A percentile compares a stretch with the other conserved stretches of the same genome.
Evolutionary conservation across 495 filamentous ascomycete genomes (phyloP).

Genomic region (Penicillium pulvis): DNA sequence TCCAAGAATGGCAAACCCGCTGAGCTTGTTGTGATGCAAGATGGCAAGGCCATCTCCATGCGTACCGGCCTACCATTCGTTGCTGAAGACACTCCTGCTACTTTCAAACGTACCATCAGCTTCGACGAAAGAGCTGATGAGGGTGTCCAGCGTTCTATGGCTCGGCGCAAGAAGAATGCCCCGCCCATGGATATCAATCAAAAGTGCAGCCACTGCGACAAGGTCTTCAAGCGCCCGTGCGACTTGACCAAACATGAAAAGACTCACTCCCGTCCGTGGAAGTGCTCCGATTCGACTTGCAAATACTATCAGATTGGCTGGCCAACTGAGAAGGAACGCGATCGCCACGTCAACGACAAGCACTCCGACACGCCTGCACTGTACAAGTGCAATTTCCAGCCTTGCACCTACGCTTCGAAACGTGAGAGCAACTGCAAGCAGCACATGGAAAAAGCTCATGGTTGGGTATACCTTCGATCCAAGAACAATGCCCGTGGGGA

Average conservation of each 20-base stretch:
- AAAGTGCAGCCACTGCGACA: constrained; percentile 78
- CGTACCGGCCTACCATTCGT: constrained; percentile 58
- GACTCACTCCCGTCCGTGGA: constrained; percentile 94
- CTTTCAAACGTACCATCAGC: constrained; percentile 64
- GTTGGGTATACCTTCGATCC: constrained; percentile 84
- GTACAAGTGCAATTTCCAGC: constrained; percentile 79
- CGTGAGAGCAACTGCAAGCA: constrained; percentile 98
- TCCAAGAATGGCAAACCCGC: constrained; percentile 73
- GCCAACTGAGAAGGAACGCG: constrained; percentile 96
- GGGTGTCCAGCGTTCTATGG: constrained; percentile 82
- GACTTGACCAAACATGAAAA: constrained; percentile 96
- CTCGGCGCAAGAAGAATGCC: constrained; percentile 79
- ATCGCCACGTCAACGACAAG: constrained; percentile 93
- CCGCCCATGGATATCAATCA: constrained; percentile 71
- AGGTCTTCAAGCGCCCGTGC: constrained; percentile 90
- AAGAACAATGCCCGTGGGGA: constrained; percentile 81
- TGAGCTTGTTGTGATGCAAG: constrained; percentile 76
- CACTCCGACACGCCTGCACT: constrained; percentile 76
- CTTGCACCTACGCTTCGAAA: constrained; percentile 92
- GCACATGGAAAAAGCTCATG: constrained; percentile 98
- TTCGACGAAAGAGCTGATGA: constrained; percentile 61
- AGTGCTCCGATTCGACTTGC: constrained; percentile 78
- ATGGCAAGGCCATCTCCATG: constrained; percentile 75
- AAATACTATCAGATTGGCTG: constrained; percentile 86
- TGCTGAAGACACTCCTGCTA: constrained; percentile 39